Conservation (phyloP, 2,329 filamentous ascomycete genomes). For the Neopestalotiopsis rosae region DNA sequence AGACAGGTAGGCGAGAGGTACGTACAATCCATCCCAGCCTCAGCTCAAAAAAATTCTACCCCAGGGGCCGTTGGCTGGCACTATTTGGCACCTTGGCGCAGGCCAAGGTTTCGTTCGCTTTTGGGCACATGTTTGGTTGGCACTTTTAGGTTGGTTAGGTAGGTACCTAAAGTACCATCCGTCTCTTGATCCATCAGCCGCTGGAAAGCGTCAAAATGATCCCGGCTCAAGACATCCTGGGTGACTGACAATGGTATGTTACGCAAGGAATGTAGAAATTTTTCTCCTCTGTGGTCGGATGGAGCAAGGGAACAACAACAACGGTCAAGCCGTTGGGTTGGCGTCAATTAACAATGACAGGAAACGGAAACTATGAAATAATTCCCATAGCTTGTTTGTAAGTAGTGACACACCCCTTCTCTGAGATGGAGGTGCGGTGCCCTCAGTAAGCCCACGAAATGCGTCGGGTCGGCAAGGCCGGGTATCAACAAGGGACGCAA, state of each 20-base stretch:
- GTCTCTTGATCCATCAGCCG: neutral
- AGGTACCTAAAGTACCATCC: neutral
- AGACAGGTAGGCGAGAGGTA: neutral
- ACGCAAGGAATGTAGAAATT: neutral
- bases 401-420: neutral
- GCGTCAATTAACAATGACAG: neutral
- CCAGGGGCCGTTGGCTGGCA: neutral
- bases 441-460: neutral
- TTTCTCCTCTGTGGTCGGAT: neutral
- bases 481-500: conserved; percentile 1
- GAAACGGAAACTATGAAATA: neutral
- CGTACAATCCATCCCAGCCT: neutral
- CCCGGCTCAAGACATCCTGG: neutral
- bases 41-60: neutral
- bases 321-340: neutral
- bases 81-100: neutral
- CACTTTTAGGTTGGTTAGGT: neutral
- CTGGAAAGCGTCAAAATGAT: neutral
- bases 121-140: neutral
- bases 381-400: no score
- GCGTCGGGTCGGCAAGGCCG: conserved; percentile 8
- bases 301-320: neutral
- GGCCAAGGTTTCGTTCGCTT: neutral
- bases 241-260: neutral
- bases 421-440: neutral